phyloP scores from a whole-genome alignment of 441 rosid genomes.

The Croton setiger region DNA sequence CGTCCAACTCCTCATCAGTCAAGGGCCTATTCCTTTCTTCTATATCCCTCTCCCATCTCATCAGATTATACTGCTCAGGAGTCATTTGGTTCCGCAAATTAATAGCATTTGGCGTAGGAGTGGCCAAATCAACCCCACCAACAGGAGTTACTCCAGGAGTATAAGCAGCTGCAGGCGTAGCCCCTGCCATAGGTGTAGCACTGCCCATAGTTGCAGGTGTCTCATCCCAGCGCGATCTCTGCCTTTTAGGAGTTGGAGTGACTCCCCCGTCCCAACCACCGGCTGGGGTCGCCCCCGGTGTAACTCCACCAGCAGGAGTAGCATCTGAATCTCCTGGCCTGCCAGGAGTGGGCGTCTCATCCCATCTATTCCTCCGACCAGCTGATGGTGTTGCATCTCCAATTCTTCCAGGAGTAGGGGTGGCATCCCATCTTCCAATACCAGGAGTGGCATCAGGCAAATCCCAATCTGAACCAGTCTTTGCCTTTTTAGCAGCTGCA shows the following conservation, averaged over 20 bases:
- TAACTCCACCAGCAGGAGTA: slow-evolving; percentile 78
- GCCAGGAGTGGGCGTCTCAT: slow-evolving; percentile 94
- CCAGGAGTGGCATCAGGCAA: slow-evolving; percentile 84
- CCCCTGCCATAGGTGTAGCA: slow-evolving; percentile 87
- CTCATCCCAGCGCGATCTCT: slow-evolving; percentile 98
- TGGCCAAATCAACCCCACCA: slow-evolving; percentile 80
- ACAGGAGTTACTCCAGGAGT: slow-evolving; percentile 92
- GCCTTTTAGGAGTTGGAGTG: slow-evolving; percentile 88
- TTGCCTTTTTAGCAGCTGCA: slow-evolving; percentile 57
- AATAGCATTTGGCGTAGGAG: slow-evolving; percentile 75
- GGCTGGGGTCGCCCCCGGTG: slow-evolving; percentile 93
- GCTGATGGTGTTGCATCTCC: slow-evolving; percentile 76
- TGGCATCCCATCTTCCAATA: slow-evolving; percentile 94
- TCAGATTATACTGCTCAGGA: slow-evolving; percentile 77
- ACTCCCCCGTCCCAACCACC: slow-evolving; percentile 95
- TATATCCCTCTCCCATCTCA: slow-evolving; percentile 97
- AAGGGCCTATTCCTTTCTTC: slow-evolving; percentile 94
- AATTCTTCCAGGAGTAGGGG: slow-evolving; percentile 86
- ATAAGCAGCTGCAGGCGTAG: slow-evolving; percentile 74
- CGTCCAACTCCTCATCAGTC: slow-evolving; percentile 95
- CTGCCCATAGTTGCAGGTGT: slow-evolving; percentile 96
- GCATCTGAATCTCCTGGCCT: slow-evolving; percentile 84
- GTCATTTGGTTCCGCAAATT: slow-evolving; percentile 69
- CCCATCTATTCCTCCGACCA: slow-evolving; percentile 90
- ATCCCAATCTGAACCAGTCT: slow-evolving; percentile 86